Percentiles rank a stretch among this genome's conserved stretches.
These are phyloP conservation scores for Aegilops bicornis DNA, from an alignment of 176 grass and related monocot genomes.

Conservation along the genomic window DNA sequence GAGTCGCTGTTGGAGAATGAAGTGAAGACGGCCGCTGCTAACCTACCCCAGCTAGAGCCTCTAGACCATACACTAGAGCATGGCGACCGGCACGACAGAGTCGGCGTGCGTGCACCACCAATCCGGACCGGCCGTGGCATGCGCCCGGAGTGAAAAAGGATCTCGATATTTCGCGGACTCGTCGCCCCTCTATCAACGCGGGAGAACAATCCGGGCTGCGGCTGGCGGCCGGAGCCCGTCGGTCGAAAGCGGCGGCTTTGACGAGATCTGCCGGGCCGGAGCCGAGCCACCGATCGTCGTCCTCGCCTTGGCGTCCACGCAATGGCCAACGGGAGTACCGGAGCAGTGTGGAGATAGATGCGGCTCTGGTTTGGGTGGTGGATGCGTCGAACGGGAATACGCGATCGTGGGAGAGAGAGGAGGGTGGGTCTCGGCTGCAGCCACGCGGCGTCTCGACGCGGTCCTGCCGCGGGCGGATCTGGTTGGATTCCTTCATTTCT, in stretches of 20 bases:
- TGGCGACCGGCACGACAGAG: too few species aligned
- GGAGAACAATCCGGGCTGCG: background rate
- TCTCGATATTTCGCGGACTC: conserved; percentile 43
- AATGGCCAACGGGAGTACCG: too few species aligned
- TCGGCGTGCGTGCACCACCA: background rate
- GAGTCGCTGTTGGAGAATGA: background rate
- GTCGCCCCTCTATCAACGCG: background rate
- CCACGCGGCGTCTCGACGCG: conserved; percentile 37
- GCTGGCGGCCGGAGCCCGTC: background rate
- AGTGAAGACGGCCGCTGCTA: background rate
- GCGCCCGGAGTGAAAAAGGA: background rate
- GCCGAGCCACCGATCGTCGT: too few species aligned
- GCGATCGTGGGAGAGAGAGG: background rate
- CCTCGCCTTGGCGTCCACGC: too few species aligned
- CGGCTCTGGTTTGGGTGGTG: too few species aligned
- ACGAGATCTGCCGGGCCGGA: too few species aligned
- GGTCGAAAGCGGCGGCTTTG: too few species aligned
- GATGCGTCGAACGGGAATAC: too few species aligned
- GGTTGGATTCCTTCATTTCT: background rate
- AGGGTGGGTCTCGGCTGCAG: background rate
- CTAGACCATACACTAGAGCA: too few species aligned
- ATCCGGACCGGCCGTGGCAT: background rate
- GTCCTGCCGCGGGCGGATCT: conserved; percentile 25
- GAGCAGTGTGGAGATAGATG: too few species aligned
- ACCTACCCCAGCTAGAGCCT: background rate